Percentiles rank a stretch among this genome's conserved stretches.
Conservation (phyloP, 495 filamentous ascomycete species). For the Podospora anserina region DNA sequence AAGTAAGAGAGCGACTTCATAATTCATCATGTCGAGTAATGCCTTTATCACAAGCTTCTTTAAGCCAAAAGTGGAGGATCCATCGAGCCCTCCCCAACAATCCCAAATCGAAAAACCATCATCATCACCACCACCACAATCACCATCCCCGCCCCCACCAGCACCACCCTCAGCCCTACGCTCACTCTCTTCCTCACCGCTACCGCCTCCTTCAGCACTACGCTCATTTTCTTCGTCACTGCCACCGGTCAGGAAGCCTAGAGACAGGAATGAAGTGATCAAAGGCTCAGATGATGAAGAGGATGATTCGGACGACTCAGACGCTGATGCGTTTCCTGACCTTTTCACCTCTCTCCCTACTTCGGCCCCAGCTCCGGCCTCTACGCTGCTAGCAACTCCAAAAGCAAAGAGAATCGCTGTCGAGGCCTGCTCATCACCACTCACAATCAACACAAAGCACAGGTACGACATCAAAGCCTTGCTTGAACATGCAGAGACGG, state of each 20-base stretch:
- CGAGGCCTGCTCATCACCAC: conserved; percentile 38
- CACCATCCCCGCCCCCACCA: conserved; percentile 3
- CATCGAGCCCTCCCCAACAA: not conserved
- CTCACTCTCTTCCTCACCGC: conserved; percentile 19
- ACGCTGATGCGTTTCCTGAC: conserved; percentile 16
- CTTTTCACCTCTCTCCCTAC: not conserved
- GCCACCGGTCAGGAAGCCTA: conserved; percentile 23
- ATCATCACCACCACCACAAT: conserved; percentile 11
- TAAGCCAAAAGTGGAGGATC: conserved; percentile 18
- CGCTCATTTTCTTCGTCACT: conserved; percentile 32
- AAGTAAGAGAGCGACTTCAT: not conserved
- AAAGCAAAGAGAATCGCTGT: conserved; percentile 41
- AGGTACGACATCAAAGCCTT: conserved; percentile 66
- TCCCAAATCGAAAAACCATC: not conserved
- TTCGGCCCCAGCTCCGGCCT: not conserved
- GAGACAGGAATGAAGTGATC: conserved; percentile 49
- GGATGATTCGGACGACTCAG: conserved; percentile 17
- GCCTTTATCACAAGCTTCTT: conserved; percentile 28
- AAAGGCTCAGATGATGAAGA: conserved; percentile 45
- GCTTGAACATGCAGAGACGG: conserved; percentile 55
- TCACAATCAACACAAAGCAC: conserved; percentile 55
- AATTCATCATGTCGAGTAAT: conserved; percentile 21
- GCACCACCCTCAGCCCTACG: conserved; percentile 4
- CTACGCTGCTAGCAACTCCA: conserved; percentile 28
- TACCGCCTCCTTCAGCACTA: conserved; percentile 13